Evolutionary conservation across 148 eudicot genomes (phyloP), one percentile per base, ranked within the genome.

Genomic region (Hydrangea macrophylla): DNA sequence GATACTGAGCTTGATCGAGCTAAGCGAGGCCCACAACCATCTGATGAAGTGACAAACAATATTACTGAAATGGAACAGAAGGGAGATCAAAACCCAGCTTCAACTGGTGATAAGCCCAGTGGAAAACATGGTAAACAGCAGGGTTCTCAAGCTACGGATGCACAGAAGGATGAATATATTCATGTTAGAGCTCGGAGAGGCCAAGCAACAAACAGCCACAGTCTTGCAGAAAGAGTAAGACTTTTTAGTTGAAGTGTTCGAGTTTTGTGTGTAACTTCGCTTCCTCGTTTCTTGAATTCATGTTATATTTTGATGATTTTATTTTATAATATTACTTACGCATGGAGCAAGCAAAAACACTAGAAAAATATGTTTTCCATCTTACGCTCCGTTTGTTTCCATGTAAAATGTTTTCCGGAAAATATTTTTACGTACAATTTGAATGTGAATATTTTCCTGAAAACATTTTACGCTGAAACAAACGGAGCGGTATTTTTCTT

Each of bases 201-300:
- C 50, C 99, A 91, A 72, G 99, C 99, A 51, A 95, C 99, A 64
- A 95, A 95, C 73, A 95, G 99, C 78, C 99, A 93, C 72, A 90
- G 96, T 79, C 95, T 93, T 68, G 98, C 98, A 17, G 99, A 95
- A 68, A 87, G 96, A 77, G 96, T 90, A 85, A 74, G 71, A 6
- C 63, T 69, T 62, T 36, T 37, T 60, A 20, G 56, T 51, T 25
- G 22, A 17, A 13, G 22, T n/a, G 59, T 55, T 15, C 13, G 28
- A 20, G 15, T 56, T 62, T 31, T 25, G n/a, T n/a, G n/a, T n/a
- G n/a, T n/a, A n/a, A n/a, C n/a, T n/a, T n/a, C n/a, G n/a, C n/a
- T n/a, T n/a, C n/a, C n/a, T n/a, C n/a, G n/a, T n/a, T n/a, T n/a
- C n/a, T n/a, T n/a, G n/a, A n/a, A n/a, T n/a, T n/a, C n/a, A n/a